Evolutionary conservation across 192 early-diverging fungal genomes (phyloP).

Genomic region (Pilaira anomala): DNA sequence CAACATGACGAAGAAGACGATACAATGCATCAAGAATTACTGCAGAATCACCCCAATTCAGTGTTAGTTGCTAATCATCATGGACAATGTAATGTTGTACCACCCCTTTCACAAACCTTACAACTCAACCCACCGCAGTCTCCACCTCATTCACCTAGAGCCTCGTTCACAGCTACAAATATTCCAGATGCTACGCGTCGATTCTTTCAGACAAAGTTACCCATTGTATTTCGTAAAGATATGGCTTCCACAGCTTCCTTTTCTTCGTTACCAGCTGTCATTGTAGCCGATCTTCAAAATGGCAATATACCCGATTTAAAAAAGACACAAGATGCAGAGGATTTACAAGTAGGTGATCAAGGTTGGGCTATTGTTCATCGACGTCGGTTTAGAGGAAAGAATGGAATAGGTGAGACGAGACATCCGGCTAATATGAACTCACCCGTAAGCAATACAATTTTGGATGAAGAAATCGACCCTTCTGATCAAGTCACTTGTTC

Average conservation of each 20-base stretch:
- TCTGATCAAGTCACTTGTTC: slow-evolving; percentile 22
- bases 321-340: background rate
- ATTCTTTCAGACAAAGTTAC: slow-evolving; percentile 28
- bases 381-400: slow-evolving; percentile 20
- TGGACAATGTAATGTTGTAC: slow-evolving; percentile 1
- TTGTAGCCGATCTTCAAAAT: slow-evolving; percentile 30
- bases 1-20: slow-evolving; percentile 24
- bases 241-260: slow-evolving; percentile 13
- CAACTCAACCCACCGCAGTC: background rate
- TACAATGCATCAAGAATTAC: slow-evolving; percentile 2
- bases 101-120: background rate
- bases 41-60: slow-evolving; percentile 15
- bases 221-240: slow-evolving; percentile 24
- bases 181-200: slow-evolving; percentile 21
- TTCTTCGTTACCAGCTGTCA: slow-evolving; percentile 22
- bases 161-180: slow-evolving; percentile 1
- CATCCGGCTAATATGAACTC: background rate
- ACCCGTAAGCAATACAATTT: background rate
- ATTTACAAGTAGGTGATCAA: background rate
- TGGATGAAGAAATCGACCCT: slow-evolving; percentile 14
- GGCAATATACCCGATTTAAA: slow-evolving; percentile 17
- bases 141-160: slow-evolving; percentile 1
- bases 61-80: slow-evolving; percentile 11
- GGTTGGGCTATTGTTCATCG: slow-evolving; percentile 33
- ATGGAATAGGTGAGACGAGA: slow-evolving; percentile 1